A percentile compares a stretch with the other conserved stretches of the same genome.
Evolutionary conservation across 2,329 filamentous ascomycete species (phyloP).

Genomic region (Diaporthe ampelina): DNA sequence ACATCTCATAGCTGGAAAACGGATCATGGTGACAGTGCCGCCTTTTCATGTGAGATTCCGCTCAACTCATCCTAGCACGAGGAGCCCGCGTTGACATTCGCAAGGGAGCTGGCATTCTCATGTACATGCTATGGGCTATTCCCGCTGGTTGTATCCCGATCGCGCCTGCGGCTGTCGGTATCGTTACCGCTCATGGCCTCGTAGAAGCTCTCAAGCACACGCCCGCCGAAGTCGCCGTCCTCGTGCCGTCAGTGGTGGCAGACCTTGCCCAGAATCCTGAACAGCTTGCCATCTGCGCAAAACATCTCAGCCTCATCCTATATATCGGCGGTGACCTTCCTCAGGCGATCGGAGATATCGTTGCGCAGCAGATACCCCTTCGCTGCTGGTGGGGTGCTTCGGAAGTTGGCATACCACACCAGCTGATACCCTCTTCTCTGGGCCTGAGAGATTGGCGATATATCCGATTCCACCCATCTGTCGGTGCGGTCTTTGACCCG

Average conservation of each 20-base stretch:
- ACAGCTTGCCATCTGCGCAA: constrained; percentile 7
- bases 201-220: constrained; percentile 49
- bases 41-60: constrained; percentile 50
- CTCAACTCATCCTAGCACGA: too few relatives aligned
- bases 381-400: constrained; percentile 39
- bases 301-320: constrained; percentile 15
- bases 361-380: neutral
- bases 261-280: constrained; percentile 46
- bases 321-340: constrained; percentile 37
- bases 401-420: constrained; percentile 34
- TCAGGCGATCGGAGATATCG: constrained; percentile 31
- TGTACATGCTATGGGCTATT: constrained; percentile 46
- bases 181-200: constrained; percentile 47
- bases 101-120: constrained; percentile 46
- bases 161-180: constrained; percentile 45
- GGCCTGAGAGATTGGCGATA: constrained; percentile 36
- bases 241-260: constrained; percentile 52
- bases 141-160: constrained; percentile 46
- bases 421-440: constrained; percentile 19
- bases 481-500: constrained; percentile 26
- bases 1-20: constrained; percentile 46
- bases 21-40: constrained; percentile 52
- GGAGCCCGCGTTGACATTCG: too few relatives aligned
- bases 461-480: constrained; percentile 24
- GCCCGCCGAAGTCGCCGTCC: constrained; percentile 49